phyloP scores from a whole-genome alignment of 2,329 filamentous ascomycete genomes.

The Saccharata proteae region DNA sequence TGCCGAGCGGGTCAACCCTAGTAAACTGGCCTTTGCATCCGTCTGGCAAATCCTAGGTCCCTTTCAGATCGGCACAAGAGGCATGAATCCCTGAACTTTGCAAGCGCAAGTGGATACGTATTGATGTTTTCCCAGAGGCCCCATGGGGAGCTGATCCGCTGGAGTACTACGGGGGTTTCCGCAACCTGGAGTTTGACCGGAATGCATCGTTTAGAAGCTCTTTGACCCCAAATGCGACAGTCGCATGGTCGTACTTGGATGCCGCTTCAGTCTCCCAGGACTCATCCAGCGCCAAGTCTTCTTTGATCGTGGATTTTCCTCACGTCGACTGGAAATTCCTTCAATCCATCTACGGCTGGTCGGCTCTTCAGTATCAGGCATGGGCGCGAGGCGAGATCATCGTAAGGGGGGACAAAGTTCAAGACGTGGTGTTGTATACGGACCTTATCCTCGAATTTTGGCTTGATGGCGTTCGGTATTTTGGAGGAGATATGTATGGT shows the following conservation, averaged over 20 bases:
- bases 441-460: slow-evolving; percentile 41
- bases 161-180: slow-evolving; percentile 42
- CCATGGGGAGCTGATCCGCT: slow-evolving; percentile 48
- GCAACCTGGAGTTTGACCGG: slow-evolving; percentile 30
- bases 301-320: slow-evolving; percentile 34
- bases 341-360: slow-evolving; percentile 45
- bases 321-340: slow-evolving; percentile 43
- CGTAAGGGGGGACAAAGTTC: slow-evolving; percentile 22
- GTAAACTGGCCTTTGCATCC: slow-evolving; percentile 19
- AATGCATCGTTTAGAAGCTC: slow-evolving; percentile 37
- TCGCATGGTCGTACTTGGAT: slow-evolving; percentile 33
- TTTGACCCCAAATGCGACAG: slow-evolving; percentile 37
- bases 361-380: slow-evolving; percentile 45
- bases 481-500: slow-evolving; percentile 46
- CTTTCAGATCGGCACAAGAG: slow-evolving; percentile 47
- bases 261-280: slow-evolving; percentile 16
- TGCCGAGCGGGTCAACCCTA: background rate
- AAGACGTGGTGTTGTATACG: slow-evolving; percentile 31
- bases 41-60: slow-evolving; percentile 44
- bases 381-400: slow-evolving; percentile 42
- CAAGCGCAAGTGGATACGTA: background rate
- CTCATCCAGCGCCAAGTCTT: slow-evolving; percentile 20
- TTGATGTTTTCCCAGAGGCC: slow-evolving; percentile 31
- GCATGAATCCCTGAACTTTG: slow-evolving; percentile 23
- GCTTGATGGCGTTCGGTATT: slow-evolving; percentile 39